Conservation (phyloP, 2,329 filamentous ascomycete genomes). For the Calonectria pseudoturangicola region DNA sequence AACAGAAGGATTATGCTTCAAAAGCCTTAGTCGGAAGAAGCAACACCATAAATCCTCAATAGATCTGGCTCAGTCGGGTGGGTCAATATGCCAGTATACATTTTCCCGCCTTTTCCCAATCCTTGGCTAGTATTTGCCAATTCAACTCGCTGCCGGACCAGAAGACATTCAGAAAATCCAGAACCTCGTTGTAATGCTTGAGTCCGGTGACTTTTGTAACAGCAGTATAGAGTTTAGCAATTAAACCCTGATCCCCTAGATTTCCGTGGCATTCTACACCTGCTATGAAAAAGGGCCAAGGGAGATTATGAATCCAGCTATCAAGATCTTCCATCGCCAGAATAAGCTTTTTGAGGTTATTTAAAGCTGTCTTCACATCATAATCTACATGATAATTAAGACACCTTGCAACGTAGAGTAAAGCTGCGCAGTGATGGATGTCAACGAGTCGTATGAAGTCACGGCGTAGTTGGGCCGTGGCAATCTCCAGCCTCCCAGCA, state of each 20-base stretch:
- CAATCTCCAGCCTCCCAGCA: background rate
- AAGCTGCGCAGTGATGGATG: slow-evolving; percentile 1
- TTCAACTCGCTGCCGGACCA: slow-evolving; percentile 52
- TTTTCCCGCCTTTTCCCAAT: slow-evolving; percentile 33
- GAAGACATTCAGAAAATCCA: slow-evolving; percentile 47
- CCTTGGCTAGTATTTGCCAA: slow-evolving; percentile 52
- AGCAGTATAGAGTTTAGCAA: background rate
- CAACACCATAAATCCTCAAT: no score
- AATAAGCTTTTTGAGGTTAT: slow-evolving; percentile 19
- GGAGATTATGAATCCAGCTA: slow-evolving; percentile 55
- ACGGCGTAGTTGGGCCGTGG: background rate
- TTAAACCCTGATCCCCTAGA: background rate
- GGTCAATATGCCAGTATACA: slow-evolving; percentile 1
- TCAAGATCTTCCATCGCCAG: slow-evolving; percentile 48
- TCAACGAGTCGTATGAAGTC: slow-evolving; percentile 12
- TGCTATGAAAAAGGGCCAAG: slow-evolving; percentile 57
- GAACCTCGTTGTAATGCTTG: slow-evolving; percentile 22
- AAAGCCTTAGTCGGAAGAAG: no score
- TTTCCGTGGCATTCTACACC: slow-evolving; percentile 54
- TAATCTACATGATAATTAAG: background rate
- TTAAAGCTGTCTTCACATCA: background rate
- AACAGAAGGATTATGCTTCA: no score
- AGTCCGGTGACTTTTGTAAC: slow-evolving; percentile 29
- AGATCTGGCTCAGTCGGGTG: no score
- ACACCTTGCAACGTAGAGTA: background rate